Percentiles rank a stretch among this genome's conserved stretches.
phyloP scores from a whole-genome alignment of 2,329 filamentous ascomycete genomes.

The Cladosporium oxysporum region DNA sequence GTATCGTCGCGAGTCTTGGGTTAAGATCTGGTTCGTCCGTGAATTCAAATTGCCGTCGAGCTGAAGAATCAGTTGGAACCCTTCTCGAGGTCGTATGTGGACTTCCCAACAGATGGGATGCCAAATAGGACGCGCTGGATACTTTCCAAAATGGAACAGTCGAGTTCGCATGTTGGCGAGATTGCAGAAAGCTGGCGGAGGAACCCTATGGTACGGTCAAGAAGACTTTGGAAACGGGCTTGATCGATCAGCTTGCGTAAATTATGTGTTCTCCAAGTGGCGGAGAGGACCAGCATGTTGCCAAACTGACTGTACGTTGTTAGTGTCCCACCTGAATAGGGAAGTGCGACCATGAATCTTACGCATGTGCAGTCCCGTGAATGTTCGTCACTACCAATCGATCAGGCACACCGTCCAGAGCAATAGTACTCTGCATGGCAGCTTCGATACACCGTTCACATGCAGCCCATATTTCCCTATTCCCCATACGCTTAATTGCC shows the following conservation, averaged over 20 bases:
- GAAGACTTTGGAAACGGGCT: slow-evolving; percentile 59
- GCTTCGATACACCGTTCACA: slow-evolving; percentile 63
- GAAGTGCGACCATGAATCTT: slow-evolving; percentile 50
- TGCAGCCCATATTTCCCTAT: slow-evolving; percentile 32
- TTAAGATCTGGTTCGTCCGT: too few species aligned
- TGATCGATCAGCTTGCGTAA: slow-evolving; percentile 51
- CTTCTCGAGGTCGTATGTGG: too few species aligned
- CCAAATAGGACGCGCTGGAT: slow-evolving; percentile 44
- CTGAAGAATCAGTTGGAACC: too few species aligned
- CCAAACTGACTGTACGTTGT: slow-evolving; percentile 77
- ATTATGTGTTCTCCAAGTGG: slow-evolving; percentile 63
- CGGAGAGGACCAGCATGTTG: slow-evolving; percentile 84
- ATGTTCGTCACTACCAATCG: slow-evolving; percentile 86
- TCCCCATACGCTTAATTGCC: slow-evolving; percentile 34
- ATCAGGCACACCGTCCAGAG: slow-evolving; percentile 72
- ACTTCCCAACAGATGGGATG: not conserved
- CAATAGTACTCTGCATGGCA: slow-evolving; percentile 79
- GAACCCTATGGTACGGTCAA: slow-evolving; percentile 74
- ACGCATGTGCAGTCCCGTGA: slow-evolving; percentile 96
- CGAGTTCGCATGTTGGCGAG: slow-evolving; percentile 71
- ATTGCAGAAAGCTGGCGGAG: slow-evolving; percentile 69
- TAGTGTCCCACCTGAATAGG: slow-evolving; percentile 24
- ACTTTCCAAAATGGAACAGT: slow-evolving; percentile 70
- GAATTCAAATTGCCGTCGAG: too few species aligned
- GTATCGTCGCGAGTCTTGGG: too few species aligned